These are phyloP conservation scores for Camellia sinensis DNA, from an alignment of 148 eudicot genomes.

Conservation along the genomic window DNA sequence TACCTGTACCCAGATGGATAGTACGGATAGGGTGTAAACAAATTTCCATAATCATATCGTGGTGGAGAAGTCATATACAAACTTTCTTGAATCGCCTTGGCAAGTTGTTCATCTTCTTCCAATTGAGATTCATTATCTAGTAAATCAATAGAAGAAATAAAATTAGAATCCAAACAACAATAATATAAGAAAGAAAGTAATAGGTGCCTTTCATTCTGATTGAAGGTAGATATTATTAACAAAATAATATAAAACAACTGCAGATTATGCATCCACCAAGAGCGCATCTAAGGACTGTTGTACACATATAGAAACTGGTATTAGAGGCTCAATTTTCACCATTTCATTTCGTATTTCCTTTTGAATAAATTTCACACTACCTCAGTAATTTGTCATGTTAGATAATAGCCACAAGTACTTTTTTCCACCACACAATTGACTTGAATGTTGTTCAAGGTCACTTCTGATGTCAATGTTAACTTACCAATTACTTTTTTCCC, in stretches of 20 bases:
- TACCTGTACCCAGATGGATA: slow-evolving; percentile 72
- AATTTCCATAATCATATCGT: slow-evolving; percentile 48
- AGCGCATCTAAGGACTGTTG: background rate
- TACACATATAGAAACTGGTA: background rate
- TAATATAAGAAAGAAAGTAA: background rate
- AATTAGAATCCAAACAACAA: slow-evolving; percentile 24
- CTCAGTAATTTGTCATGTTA: background rate
- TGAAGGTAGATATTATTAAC: background rate
- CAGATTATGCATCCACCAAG: background rate
- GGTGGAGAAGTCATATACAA: slow-evolving; percentile 66
- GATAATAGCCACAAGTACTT: background rate
- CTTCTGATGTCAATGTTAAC: slow-evolving; percentile 14
- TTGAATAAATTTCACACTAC: background rate
- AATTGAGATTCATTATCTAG: slow-evolving; percentile 47
- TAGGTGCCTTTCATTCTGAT: slow-evolving; percentile 42
- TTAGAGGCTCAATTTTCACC: background rate
- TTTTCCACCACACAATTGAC: background rate
- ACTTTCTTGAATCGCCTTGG: slow-evolving; percentile 90
- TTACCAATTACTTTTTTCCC: slow-evolving; percentile 80
- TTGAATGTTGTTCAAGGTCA: background rate
- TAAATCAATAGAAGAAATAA: background rate
- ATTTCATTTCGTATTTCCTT: background rate
- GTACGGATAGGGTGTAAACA: slow-evolving; percentile 52
- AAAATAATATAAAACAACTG: background rate
- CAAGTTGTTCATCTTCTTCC: slow-evolving; percentile 90